A percentile compares a stretch with the other conserved stretches of the same genome.
phyloP scores from a whole-genome alignment of 495 filamentous ascomycete genomes.

The Hypoxylon subgilvum region DNA sequence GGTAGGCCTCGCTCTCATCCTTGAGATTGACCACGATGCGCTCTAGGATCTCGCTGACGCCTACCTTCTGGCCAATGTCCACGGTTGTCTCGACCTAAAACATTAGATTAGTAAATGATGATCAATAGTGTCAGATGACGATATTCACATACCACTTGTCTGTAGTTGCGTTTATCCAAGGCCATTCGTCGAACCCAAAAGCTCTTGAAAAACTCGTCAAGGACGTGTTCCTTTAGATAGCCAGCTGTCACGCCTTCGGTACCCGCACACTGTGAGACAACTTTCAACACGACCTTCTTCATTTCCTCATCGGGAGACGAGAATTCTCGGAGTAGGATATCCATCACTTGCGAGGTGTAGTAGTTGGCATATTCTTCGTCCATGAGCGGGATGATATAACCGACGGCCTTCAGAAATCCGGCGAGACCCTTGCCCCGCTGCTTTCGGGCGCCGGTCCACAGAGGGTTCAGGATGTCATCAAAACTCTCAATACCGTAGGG shows the following conservation, averaged over 20 bases:
- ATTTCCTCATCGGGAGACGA: constrained; percentile 98
- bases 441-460: constrained; percentile 95
- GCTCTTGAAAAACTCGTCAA: constrained; percentile 96
- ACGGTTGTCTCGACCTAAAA: constrained; percentile 85
- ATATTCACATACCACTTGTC: constrained; percentile 70
- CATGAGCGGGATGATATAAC: constrained; percentile 98
- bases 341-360: constrained; percentile 98
- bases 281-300: constrained; percentile 99
- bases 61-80: constrained; percentile 95
- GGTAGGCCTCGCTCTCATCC: constrained; percentile 96
- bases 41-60: constrained; percentile 92
- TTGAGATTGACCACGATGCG: constrained; percentile 93
- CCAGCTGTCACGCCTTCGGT: constrained; percentile 93
- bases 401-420: constrained; percentile 95
- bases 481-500: constrained; percentile 99
- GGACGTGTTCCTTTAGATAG: constrained; percentile 93
- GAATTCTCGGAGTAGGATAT: constrained; percentile 94
- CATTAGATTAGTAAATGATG: constrained; percentile 6
- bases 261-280: constrained; percentile 93
- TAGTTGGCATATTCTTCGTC: constrained; percentile 99
- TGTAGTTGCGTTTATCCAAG: constrained; percentile 93
- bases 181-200: constrained; percentile 99
- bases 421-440: constrained; percentile 96
- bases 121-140: neutral
- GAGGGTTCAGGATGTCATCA: constrained; percentile 93